These are phyloP conservation scores for Marasmius fiardii DNA, from an alignment of 1,284 basidiomycete species.

Conservation along the genomic window DNA sequence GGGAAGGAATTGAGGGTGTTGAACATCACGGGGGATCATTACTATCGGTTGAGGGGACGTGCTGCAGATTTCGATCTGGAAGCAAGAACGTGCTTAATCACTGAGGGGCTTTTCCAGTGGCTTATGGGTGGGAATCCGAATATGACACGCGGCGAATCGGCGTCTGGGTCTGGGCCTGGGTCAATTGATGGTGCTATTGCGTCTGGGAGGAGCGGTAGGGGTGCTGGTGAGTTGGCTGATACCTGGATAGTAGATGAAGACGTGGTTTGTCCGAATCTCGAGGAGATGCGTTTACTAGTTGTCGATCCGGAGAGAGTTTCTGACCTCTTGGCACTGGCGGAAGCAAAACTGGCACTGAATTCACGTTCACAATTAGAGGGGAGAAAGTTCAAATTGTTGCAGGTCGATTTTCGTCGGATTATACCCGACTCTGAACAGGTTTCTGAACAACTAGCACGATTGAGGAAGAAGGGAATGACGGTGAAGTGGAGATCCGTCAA, in stretches of 20 bases:
- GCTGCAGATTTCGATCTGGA: neutral
- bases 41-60: neutral
- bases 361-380: too few species aligned
- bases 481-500: neutral
- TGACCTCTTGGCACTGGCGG: neutral
- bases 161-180: too few species aligned
- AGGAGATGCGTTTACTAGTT: neutral
- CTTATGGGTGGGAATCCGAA: neutral
- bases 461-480: neutral
- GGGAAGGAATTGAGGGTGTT: neutral
- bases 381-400: neutral
- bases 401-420: neutral
- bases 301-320: neutral
- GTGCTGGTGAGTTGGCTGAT: neutral
- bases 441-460: neutral
- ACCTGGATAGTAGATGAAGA: neutral
- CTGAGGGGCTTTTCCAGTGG: neutral
- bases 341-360: neutral
- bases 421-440: neutral
- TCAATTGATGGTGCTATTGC: too few species aligned
- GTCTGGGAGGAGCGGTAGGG: too few species aligned
- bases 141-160: neutral
- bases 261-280: neutral
- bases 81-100: neutral
- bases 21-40: neutral